Base-by-base conservation (phyloP, 179 eudicot genomes). In the Silene noctiflora region DNA sequence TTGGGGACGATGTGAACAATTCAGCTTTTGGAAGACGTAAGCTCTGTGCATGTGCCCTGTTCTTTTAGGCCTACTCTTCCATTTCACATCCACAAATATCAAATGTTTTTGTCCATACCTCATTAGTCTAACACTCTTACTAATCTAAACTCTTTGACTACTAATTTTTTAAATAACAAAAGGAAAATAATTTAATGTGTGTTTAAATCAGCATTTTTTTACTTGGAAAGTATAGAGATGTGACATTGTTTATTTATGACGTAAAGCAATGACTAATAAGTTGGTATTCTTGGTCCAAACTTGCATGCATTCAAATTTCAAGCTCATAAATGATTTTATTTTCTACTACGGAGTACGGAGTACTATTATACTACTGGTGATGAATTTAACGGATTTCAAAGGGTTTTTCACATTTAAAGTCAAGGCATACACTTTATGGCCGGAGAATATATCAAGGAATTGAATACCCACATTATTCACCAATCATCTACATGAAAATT, bases 41-140 rank as follows among this genome's bases (percentile, higher is more conserved):
- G 56, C 56, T 42, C 56, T 42, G 13, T 64, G 62, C 83, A 71
- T 71, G 83, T 76, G 76, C 73, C 48, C 25, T 76, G 79, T 75
- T 33, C 2, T 39, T 4, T 19, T 16, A 31, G 24, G n/a, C 71
- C 39, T 51, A 21, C 29, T 42, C 31, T 10, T 20, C 19, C 19
- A 27, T 29, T 25, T 25, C 42, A 64, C 20, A 64, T 64, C 42
- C 42, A n/a, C 29, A n/a, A n/a, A n/a, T n/a, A n/a, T n/a, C n/a
- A n/a, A n/a, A n/a, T n/a, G n/a, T n/a, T n/a, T n/a, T 48, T 48
- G 16, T 48, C 56, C 56, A 10, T 11, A 12, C 4, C 56, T 8
- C 17, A 48, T 12, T 12, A 48, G 4, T 48, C 3, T 14, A 12
- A 48, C 56, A 0, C 56, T 11, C 56, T 11, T 11, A 11, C 16